Conservation (phyloP, 371 early-diverging fungal species). For the Blakeslea trispora region DNA sequence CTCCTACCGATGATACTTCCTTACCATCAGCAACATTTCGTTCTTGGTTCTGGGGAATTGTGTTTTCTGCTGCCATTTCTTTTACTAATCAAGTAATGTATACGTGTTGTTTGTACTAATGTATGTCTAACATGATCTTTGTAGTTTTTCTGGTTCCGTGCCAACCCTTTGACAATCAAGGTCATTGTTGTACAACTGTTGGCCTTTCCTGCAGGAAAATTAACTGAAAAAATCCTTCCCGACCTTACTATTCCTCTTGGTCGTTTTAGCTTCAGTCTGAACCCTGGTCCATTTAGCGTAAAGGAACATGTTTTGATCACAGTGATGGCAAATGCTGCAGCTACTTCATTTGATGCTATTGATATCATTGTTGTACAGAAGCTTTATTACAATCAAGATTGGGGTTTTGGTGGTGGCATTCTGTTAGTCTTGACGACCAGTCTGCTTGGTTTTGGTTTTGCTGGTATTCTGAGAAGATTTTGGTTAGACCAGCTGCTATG, state of each 20-base stretch:
- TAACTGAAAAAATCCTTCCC: constrained; percentile 63
- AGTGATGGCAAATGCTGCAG: constrained; percentile 64
- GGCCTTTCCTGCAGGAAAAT: constrained; percentile 66
- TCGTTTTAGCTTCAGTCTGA: constrained; percentile 45
- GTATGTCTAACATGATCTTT: neutral
- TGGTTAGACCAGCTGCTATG: constrained; percentile 82
- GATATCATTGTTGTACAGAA: constrained; percentile 75
- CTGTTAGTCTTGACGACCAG: constrained; percentile 67
- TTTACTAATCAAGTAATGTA: constrained; percentile 66
- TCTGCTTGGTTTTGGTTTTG: constrained; percentile 82
- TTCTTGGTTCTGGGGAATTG: constrained; percentile 70
- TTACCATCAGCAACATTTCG: constrained; percentile 78
- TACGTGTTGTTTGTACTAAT: neutral
- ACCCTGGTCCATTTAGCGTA: constrained; percentile 78
- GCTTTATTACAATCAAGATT: constrained; percentile 63
- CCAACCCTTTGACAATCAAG: constrained; percentile 62
- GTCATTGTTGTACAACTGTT: constrained; percentile 70
- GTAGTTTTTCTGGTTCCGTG: constrained; percentile 73
- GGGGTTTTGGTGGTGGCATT: constrained; percentile 66
- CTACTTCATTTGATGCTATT: constrained; percentile 67
- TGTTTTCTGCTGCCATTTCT: constrained; percentile 63
- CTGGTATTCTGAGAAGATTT: constrained; percentile 77
- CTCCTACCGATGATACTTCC: constrained; percentile 64
- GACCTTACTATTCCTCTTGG: constrained; percentile 28
- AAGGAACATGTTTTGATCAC: constrained; percentile 74